phyloP scores from a whole-genome alignment of 768 basidiomycete genomes.

The Trametes maxima region DNA sequence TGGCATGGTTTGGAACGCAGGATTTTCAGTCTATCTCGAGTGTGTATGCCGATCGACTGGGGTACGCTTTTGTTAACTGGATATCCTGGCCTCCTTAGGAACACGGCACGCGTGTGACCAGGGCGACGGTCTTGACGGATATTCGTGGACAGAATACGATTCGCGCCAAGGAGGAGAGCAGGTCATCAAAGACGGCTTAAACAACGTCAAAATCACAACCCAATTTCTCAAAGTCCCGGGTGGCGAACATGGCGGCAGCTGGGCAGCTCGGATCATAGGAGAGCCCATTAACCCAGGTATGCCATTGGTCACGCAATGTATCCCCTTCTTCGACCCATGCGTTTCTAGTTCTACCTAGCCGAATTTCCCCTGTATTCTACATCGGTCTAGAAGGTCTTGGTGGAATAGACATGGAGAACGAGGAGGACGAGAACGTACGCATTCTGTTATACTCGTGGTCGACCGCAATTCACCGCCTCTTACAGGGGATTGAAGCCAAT shows the following conservation, averaged over 20 bases:
- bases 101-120: slow-evolving; percentile 90
- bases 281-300: slow-evolving; percentile 70
- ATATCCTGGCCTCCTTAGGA: slow-evolving; percentile 42
- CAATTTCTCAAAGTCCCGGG: slow-evolving; percentile 86
- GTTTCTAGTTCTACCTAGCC: slow-evolving; percentile 52
- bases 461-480: background rate
- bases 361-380: slow-evolving; percentile 84
- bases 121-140: slow-evolving; percentile 74
- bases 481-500: slow-evolving; percentile 68
- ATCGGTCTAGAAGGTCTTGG: slow-evolving; percentile 88
- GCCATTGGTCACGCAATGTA: slow-evolving; percentile 19
- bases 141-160: slow-evolving; percentile 90
- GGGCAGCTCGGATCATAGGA: slow-evolving; percentile 85
- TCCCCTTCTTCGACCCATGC: background rate
- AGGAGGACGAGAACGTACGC: slow-evolving; percentile 72
- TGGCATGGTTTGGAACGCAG: slow-evolving; percentile 93
- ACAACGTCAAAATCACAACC: slow-evolving; percentile 85
- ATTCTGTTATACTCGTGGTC: slow-evolving; percentile 12
- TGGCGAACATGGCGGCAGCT: slow-evolving; percentile 82
- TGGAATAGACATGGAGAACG: slow-evolving; percentile 75
- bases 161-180: slow-evolving; percentile 84
- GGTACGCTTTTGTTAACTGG: background rate
- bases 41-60: slow-evolving; percentile 38
- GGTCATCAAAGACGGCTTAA: slow-evolving; percentile 74
- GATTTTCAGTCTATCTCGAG: slow-evolving; percentile 73